Evolutionary conservation across 2,329 filamentous ascomycete species (phyloP), one percentile per base, ranked within the genome.

Genomic region (Trichothecium sympodiale): DNA sequence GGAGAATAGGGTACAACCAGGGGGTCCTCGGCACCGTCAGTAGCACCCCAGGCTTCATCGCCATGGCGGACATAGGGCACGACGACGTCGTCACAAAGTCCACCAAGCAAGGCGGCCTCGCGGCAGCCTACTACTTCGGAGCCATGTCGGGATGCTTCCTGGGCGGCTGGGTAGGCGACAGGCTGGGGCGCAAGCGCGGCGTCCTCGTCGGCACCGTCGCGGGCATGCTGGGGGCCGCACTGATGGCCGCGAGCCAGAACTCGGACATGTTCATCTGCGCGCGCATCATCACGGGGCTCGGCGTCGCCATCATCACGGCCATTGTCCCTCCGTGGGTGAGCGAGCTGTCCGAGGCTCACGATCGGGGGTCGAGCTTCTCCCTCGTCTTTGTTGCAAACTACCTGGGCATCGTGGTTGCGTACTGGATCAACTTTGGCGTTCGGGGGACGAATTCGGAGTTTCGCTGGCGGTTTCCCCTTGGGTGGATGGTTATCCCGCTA

Each of bases 11-110:
- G 15, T 73, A 71, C 51, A 65, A 71, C 39, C 68, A 71, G 43
- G 67, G 67, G 35, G 65, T 71, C n/a, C 64, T 69, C 58, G 66
- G 67, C 33, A 62, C 62, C 29, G 64, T 71, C 33, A 71, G 67
- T 39, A 49, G 49, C 8, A 55, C 60, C 10, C 59, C 59, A 2
- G 46, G 52, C 33, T 66, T 61, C 46, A 55, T 65, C 16, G 43
- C 46, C 10, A 53, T 58, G 44, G 62, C 68, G 8, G 57, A 59
- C 31, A 69, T 71, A 31, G 67, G 68, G 13, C 44, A 57, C 1
- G 59, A 65, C 42, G 67, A 62, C 17, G 60, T 54, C 4, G 59
- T 70, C 18, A 71, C 65, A 9, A 51, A 66, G 44, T 57, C 59
- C 10, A 59, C 61, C 3, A 62, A 69, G 39, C 63, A 71, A 45